Conservation (phyloP, 495 filamentous ascomycete genomes). For the Astrothelium subdiscretum region DNA sequence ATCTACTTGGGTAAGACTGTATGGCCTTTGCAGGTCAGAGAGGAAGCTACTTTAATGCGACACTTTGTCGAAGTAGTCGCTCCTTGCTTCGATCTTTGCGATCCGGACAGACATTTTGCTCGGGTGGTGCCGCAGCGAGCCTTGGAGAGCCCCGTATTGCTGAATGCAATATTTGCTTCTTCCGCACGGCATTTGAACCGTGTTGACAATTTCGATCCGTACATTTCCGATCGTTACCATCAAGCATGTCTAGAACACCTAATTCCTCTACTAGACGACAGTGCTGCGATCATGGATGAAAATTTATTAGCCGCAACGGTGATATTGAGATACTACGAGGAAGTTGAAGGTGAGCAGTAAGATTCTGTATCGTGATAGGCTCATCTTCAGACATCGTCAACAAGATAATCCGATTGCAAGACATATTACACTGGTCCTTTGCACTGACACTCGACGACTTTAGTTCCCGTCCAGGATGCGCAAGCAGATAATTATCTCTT, state of each 20-base stretch:
- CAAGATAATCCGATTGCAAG: too few species aligned
- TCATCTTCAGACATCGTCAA: conserved; percentile 4
- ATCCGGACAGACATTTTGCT: conserved; percentile 12
- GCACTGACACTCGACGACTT: too few species aligned
- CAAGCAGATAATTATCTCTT: too few species aligned
- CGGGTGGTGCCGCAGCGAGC: conserved; percentile 13
- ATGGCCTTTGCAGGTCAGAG: too few species aligned
- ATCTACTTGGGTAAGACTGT: too few species aligned
- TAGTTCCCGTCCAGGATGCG: too few species aligned
- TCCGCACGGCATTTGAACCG: conserved; percentile 16
- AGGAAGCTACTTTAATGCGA: too few species aligned
- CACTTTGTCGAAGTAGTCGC: too few species aligned
- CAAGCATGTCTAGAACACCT: conserved; percentile 14
- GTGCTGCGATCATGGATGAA: conserved; percentile 43
- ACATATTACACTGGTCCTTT: too few species aligned
- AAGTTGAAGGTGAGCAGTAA: conserved; percentile 41
- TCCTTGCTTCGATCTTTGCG: conserved; percentile 16
- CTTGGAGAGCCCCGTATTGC: conserved; percentile 8
- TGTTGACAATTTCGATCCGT: conserved; percentile 12
- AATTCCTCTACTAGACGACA: conserved; percentile 37
- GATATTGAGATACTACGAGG: conserved; percentile 51
- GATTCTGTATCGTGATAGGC: neutral
- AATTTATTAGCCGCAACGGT: conserved; percentile 50
- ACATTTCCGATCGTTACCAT: conserved; percentile 9
- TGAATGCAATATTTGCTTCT: conserved; percentile 14